Evolutionary conservation across 192 early-diverging fungal genomes (phyloP).

Genomic region (Paraglomus brasilianum): DNA sequence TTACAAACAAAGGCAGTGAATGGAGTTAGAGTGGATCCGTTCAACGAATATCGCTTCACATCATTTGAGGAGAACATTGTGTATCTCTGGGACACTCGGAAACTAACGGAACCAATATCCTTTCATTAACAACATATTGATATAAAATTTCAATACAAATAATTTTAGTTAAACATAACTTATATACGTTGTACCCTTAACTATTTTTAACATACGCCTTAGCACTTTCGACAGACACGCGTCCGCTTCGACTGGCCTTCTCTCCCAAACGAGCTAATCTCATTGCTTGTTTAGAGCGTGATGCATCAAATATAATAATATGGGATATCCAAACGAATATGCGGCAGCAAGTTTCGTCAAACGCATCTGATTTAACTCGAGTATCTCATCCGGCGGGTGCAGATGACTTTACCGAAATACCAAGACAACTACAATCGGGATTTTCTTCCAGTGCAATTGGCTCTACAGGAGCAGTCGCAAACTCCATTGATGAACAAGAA

Average conservation of each 20-base stretch:
- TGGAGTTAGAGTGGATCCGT: slow-evolving; percentile 68
- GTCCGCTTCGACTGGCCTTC: slow-evolving; percentile 60
- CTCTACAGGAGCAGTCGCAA: slow-evolving; percentile 21
- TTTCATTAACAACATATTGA: slow-evolving; percentile 27
- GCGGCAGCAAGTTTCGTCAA: too few relatives aligned
- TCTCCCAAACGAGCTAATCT: slow-evolving; percentile 56
- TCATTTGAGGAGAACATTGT: slow-evolving; percentile 68
- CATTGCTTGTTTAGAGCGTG: slow-evolving; percentile 57
- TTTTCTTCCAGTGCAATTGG: slow-evolving; percentile 35
- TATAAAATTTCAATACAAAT: neutral
- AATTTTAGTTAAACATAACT: too few relatives aligned
- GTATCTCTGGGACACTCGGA: slow-evolving; percentile 76
- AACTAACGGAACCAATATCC: slow-evolving; percentile 60
- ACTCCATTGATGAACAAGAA: slow-evolving; percentile 25
- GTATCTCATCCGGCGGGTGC: too few relatives aligned
- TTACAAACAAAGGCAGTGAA: slow-evolving; percentile 72
- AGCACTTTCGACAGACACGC: slow-evolving; percentile 30
- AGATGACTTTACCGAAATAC: slow-evolving; percentile 5
- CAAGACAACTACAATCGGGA: slow-evolving; percentile 27
- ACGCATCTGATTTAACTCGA: too few relatives aligned
- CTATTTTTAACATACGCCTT: slow-evolving; percentile 7
- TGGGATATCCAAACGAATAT: slow-evolving; percentile 70
- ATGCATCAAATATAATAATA: slow-evolving; percentile 52
- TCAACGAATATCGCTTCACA: slow-evolving; percentile 64
- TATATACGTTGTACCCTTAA: neutral